Evolutionary conservation across 805 yeast genomes (phyloP), one percentile per base, ranked within the genome.

Genomic region (Spathaspora girioi): DNA sequence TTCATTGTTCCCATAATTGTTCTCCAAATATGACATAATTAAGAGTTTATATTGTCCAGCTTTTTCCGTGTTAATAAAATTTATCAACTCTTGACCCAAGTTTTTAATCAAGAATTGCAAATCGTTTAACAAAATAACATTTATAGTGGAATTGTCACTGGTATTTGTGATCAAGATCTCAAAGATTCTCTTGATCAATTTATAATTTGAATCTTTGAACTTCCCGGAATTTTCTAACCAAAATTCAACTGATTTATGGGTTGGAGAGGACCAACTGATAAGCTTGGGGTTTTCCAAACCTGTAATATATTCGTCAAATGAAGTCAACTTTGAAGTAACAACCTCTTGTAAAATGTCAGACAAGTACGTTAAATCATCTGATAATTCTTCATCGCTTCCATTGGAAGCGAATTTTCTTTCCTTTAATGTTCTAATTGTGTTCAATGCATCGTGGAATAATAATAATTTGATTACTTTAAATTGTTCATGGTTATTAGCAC

Each of bases 271-370:
- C 73, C 74, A 73, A 87, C 96, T 89, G 56, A 82, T 80, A 62
- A 94, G 80, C 52, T 80, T 78, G 54, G 88, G 87, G 52, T 92
- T 83, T 54, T 83, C 85, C 55, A 94, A 78, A 70, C 94, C 98
- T 46, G 89, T 83, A 60, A 81, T 76, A 67, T 93, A 94, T 67
- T 92, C 97, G 63, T 94, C 98, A 67, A 93, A 89, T 1, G 96
- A 90, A 4, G 97, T 86, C 74, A 94, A 80, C 58, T 81, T 83
- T 48, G 64, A 66, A 46, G 84, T 80, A 54, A 86, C 91, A 46
- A 89, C 86, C 27, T 83, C 87, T 55, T 82, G 83, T 56, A 93
- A 78, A n/a, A 75, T 73, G 35, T 76, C 81, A 52, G 77, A 71
- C 56, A 94, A 74, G 31, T 70, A 65, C 19, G 72, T 75, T 58